Conservation (phyloP, 2,329 filamentous ascomycete species). For the Trichophyton benhamiae region DNA sequence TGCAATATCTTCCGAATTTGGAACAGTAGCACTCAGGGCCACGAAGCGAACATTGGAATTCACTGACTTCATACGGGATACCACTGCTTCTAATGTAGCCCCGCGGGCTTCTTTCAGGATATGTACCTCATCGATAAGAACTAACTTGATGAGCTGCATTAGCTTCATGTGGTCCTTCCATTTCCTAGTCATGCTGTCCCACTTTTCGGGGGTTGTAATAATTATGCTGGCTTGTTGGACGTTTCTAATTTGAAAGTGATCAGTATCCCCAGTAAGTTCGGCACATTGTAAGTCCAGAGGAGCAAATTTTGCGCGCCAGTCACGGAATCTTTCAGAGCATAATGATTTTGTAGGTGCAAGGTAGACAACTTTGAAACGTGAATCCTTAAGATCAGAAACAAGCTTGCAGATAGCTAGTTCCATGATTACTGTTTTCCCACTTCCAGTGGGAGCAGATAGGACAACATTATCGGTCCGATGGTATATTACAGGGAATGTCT, state of each 20-base stretch:
- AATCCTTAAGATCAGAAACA: constrained; percentile 43
- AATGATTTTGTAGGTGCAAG: constrained; percentile 75
- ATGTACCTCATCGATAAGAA: constrained; percentile 79
- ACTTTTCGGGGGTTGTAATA: constrained; percentile 79
- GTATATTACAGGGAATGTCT: constrained; percentile 58
- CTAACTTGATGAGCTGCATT: constrained; percentile 62
- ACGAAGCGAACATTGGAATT: constrained; percentile 65
- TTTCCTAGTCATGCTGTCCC: constrained; percentile 78
- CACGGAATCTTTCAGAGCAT: constrained; percentile 61
- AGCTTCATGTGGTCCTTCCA: constrained; percentile 71
- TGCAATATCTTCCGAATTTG: constrained; percentile 69
- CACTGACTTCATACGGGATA: constrained; percentile 76
- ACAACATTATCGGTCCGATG: constrained; percentile 62
- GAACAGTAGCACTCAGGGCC: constrained; percentile 70
- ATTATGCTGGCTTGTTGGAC: constrained; percentile 70
- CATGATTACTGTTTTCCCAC: constrained; percentile 70
- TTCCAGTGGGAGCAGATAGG: constrained; percentile 69
- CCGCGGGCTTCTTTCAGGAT: constrained; percentile 70
- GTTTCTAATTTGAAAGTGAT: constrained; percentile 50
- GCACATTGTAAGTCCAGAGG: constrained; percentile 55
- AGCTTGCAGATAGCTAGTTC: constrained; percentile 72
- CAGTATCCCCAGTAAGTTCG: constrained; percentile 73
- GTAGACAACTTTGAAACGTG: constrained; percentile 68
- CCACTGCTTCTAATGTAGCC: constrained; percentile 68
- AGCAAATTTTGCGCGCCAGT: constrained; percentile 66